Evolutionary conservation across 192 early-diverging fungal species (phyloP).

Genomic region (Umbelopsis sp.): DNA sequence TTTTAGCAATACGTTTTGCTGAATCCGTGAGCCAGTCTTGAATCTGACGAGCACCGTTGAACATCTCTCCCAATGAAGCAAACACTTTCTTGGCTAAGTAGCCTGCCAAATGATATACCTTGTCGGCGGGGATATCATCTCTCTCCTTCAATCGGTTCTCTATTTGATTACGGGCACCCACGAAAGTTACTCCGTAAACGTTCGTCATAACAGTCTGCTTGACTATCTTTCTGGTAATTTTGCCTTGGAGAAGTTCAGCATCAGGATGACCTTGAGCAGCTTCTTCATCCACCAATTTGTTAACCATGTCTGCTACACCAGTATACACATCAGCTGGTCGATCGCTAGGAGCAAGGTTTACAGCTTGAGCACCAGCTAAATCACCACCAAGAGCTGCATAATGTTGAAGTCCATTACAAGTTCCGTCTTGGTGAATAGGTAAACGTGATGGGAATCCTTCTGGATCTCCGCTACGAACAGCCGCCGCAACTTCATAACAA

Average conservation of each 20-base stretch:
- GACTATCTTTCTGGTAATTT: constrained; percentile 90
- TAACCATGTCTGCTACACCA: constrained; percentile 81
- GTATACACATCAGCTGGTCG: constrained; percentile 92
- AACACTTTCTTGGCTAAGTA: constrained; percentile 87
- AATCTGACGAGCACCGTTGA: constrained; percentile 84
- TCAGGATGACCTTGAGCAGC: constrained; percentile 59
- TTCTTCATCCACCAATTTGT: constrained; percentile 69
- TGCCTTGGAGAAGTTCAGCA: constrained; percentile 67
- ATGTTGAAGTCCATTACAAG: constrained; percentile 98
- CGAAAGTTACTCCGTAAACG: constrained; percentile 96
- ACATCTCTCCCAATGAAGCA: constrained; percentile 85
- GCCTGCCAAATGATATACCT: constrained; percentile 63
- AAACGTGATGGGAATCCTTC: constrained; percentile 68
- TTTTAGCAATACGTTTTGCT: constrained; percentile 81
- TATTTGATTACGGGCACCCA: constrained; percentile 91
- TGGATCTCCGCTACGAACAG: constrained; percentile 74
- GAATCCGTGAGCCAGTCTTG: constrained; percentile 94
- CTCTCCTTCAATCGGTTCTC: constrained; percentile 80
- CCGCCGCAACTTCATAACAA: constrained; percentile 82
- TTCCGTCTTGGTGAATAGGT: constrained; percentile 96
- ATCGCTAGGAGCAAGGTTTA: constrained; percentile 85
- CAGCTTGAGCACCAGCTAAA: constrained; percentile 79
- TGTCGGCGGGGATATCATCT: constrained; percentile 66
- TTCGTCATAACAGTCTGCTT: constrained; percentile 99
- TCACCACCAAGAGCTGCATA: constrained; percentile 97